Percentiles rank a stretch among this genome's conserved stretches.
These are phyloP conservation scores for Aspergillus quadricinctus DNA, from an alignment of 2,329 filamentous ascomycete genomes.

Conservation along the genomic window DNA sequence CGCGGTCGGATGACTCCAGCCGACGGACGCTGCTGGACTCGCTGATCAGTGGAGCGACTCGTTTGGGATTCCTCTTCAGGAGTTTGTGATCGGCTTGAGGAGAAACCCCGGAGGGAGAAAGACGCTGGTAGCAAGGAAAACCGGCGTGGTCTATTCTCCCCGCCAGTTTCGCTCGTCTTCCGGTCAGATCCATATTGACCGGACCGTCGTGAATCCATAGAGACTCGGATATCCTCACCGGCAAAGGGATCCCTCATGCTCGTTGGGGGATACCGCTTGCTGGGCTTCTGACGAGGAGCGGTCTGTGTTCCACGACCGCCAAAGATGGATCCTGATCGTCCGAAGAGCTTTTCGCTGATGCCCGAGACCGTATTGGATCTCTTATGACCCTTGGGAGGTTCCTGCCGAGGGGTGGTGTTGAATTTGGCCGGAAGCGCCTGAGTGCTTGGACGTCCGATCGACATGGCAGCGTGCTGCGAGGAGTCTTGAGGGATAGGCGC, in stretches of 20 bases:
- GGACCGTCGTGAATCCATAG: constrained; percentile 70
- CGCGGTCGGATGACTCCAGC: constrained; percentile 29
- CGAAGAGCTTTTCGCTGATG: constrained; percentile 79
- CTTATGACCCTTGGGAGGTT: constrained; percentile 53
- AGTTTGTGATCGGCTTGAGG: constrained; percentile 49
- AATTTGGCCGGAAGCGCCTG: constrained; percentile 56
- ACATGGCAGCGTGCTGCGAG: constrained; percentile 46
- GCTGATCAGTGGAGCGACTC: constrained; percentile 33
- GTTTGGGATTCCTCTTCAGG: constrained; percentile 39
- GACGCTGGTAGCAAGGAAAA: constrained; percentile 67
- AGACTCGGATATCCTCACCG: constrained; percentile 57
- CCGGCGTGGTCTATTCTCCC: constrained; percentile 57
- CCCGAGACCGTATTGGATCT: constrained; percentile 73
- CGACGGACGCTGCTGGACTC: constrained; percentile 30
- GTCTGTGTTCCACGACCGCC: constrained; percentile 48
- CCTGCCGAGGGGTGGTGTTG: constrained; percentile 50
- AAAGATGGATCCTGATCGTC: constrained; percentile 76
- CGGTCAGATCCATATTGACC: constrained; percentile 66
- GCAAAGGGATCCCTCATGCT: constrained; percentile 77
- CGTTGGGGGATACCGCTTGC: constrained; percentile 78
- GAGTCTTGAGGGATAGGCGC: constrained; percentile 58
- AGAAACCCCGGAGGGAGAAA: constrained; percentile 63
- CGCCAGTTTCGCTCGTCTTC: constrained; percentile 65
- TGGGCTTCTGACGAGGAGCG: constrained; percentile 42
- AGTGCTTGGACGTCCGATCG: constrained; percentile 58